These are phyloP conservation scores for Neurospora sp. DNA, from an alignment of 495 filamentous ascomycete species.

Conservation along the genomic window DNA sequence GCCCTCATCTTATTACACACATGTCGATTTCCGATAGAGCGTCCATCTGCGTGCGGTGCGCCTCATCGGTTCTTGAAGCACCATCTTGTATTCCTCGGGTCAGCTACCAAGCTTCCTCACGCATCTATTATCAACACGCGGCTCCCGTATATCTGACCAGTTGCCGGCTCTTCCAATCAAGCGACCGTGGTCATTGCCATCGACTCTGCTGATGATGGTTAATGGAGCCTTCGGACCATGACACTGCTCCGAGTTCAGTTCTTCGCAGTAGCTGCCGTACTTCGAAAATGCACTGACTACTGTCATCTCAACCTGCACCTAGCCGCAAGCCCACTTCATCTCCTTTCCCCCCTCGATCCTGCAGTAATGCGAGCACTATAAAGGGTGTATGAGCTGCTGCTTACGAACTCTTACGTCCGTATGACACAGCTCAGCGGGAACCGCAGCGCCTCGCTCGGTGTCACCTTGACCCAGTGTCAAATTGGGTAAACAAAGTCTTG, in stretches of 20 bases:
- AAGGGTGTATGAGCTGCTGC: background rate
- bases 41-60: background rate
- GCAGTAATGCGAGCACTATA: slow-evolving; percentile 20
- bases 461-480: slow-evolving; percentile 4
- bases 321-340: slow-evolving; percentile 22
- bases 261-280: background rate
- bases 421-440: slow-evolving; percentile 5
- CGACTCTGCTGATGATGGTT: background rate
- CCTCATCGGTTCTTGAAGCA: slow-evolving; percentile 10
- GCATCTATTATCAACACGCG: background rate
- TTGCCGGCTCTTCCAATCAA: background rate
- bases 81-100: background rate
- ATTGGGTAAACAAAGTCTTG: background rate
- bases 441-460: slow-evolving; percentile 3
- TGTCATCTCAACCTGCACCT: slow-evolving; percentile 10
- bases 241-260: background rate
- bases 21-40: background rate
- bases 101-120: background rate
- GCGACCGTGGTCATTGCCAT: background rate
- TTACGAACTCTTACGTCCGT: slow-evolving; percentile 24
- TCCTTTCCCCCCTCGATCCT: slow-evolving; percentile 23
- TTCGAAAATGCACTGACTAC: background rate
- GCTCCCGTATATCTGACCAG: background rate
- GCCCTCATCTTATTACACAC: background rate
- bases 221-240: background rate